Conservation (phyloP, 1,139 yeast genomes). For the Lodderomyces orthopsilosis region DNA sequence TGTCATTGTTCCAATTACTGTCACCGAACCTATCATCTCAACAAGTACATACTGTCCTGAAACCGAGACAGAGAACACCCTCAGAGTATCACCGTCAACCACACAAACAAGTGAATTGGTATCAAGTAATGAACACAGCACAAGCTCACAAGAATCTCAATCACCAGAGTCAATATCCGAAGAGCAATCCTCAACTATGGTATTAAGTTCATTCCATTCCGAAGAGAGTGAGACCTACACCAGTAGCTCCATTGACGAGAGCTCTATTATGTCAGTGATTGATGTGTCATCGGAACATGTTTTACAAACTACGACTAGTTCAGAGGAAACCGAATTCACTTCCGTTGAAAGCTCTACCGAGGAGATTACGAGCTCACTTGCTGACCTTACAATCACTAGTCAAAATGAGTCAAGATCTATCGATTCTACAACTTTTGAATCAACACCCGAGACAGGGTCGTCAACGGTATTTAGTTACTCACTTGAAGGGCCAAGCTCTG, state of each 20-base stretch:
- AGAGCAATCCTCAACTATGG: too few relatives aligned
- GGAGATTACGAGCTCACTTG: background rate
- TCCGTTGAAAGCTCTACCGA: background rate
- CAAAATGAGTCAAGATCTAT: background rate
- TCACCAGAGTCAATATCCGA: too few relatives aligned
- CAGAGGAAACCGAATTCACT: background rate
- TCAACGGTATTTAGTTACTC: background rate
- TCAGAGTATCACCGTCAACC: too few relatives aligned
- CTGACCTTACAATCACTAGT: background rate
- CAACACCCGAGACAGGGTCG: background rate
- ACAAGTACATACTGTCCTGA: background rate
- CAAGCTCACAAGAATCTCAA: too few relatives aligned
- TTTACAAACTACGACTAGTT: background rate
- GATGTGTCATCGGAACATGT: too few relatives aligned
- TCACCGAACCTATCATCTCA: background rate
- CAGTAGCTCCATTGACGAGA: too few relatives aligned
- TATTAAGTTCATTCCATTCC: too few relatives aligned
- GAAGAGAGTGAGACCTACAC: too few relatives aligned
- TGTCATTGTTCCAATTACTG: conserved; percentile 8
- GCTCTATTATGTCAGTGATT: too few relatives aligned
- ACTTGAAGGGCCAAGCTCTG: background rate
- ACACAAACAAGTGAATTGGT: too few relatives aligned
- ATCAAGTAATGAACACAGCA: background rate
- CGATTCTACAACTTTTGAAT: background rate
- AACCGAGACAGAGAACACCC: background rate